Percentiles rank a stretch among this genome's conserved stretches.
Conservation (phyloP, 176 grass and related monocot species). For the Eremochloa ophiuroides region DNA sequence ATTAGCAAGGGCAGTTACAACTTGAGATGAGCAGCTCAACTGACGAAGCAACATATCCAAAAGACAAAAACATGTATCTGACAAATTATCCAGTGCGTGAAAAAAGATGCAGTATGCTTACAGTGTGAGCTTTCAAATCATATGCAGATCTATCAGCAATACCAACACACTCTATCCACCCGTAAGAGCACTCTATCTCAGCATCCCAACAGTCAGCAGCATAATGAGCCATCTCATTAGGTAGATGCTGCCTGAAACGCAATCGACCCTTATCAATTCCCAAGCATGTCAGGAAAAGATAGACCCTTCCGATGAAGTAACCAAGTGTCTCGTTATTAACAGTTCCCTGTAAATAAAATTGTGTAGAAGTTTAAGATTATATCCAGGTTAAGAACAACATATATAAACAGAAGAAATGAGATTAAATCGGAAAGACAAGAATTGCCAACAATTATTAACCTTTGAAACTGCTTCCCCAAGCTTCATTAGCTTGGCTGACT, state of each 20-base stretch:
- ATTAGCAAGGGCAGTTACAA: background rate
- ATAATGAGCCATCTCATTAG: slow-evolving; percentile 93
- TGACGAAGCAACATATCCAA: background rate
- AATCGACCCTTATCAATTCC: slow-evolving; percentile 63
- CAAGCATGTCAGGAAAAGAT: slow-evolving; percentile 70
- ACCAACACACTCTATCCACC: slow-evolving; percentile 83
- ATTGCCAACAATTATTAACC: slow-evolving; percentile 28
- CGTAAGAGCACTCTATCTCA: slow-evolving; percentile 79
- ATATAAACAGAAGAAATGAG: background rate
- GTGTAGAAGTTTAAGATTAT: background rate
- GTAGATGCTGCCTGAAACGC: slow-evolving; percentile 77
- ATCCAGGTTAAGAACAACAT: background rate
- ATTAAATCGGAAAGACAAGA: background rate
- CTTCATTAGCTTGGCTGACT: slow-evolving; percentile 52
- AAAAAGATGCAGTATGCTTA: slow-evolving; percentile 27
- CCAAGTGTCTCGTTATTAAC: slow-evolving; percentile 88
- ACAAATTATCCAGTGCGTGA: background rate
- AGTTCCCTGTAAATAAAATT: slow-evolving; percentile 45
- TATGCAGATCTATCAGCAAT: slow-evolving; percentile 89
- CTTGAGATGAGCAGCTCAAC: background rate
- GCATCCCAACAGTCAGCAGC: slow-evolving; percentile 89
- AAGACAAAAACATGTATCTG: background rate
- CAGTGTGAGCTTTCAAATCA: slow-evolving; percentile 75
- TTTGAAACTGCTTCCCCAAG: slow-evolving; percentile 65
- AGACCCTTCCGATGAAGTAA: slow-evolving; percentile 86